Evolutionary conservation across 345 rosid genomes (phyloP), one percentile per base, ranked within the genome.

Genomic region (Schrenkiella parvula): DNA sequence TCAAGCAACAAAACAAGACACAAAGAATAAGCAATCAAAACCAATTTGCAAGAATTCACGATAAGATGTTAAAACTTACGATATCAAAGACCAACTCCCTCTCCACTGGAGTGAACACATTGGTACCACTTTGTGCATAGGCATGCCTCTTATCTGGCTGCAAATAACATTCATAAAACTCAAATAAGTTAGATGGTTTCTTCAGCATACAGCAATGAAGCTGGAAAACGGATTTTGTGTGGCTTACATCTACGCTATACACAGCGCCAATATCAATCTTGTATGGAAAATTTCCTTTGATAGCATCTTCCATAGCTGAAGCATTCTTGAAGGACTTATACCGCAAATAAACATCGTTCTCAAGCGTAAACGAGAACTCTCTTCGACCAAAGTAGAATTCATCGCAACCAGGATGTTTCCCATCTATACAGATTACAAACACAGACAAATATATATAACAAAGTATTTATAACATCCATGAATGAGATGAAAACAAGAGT

Each of bases 231-330:
- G 26, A 14, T 8, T 26, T 11, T 32, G n/a, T n/a, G n/a, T 1
- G 23, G 52, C 89, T 85, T 83, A 92, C 97, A 82, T 86, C 91
- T 9, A 91, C 91, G 17, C 75, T 89, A 76, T 91, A 93, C 35
- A 91, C 88, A 52, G 98, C 92, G 3, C 97, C 97, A 6, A 91
- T 87, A 70, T 91, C 98, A 63, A 93, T 91, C 84, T 91, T 93
- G 78, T 82, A 78, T 0, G 97, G 98, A 42, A 83, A 89, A 35
- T 81, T 82, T 8, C 78, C 86, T 81, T 75, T 88, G 66, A 91
- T 83, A 13, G 91, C 65, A 28, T 58, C 80, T 69, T 93, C 95
- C 78, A 93, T 54, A 22, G 87, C 88, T 1, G 84, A 70, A 26
- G 63, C 84, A 51, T 70, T 82, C 74, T 84, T 82, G 81, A 89